phyloP scores from a whole-genome alignment of 176 grass and related monocot genomes.

The Avena insularis region DNA sequence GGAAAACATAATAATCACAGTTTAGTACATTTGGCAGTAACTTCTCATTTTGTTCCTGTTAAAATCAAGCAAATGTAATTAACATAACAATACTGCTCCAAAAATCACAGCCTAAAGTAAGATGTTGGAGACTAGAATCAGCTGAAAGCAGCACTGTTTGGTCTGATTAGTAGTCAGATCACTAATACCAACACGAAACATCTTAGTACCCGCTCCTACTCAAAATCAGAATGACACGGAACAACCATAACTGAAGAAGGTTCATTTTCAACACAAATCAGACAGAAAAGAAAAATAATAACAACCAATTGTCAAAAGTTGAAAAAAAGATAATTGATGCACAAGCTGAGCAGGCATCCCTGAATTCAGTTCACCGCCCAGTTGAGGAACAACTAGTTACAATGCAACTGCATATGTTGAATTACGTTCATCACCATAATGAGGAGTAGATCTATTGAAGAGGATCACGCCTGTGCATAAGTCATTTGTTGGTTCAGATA shows the following conservation, averaged over 20 bases:
- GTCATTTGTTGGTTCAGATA: neutral
- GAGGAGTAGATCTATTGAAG: neutral
- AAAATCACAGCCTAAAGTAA: neutral
- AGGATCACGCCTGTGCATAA: neutral
- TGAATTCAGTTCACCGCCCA: neutral
- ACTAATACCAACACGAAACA: neutral
- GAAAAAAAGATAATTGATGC: neutral
- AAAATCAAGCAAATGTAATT: neutral
- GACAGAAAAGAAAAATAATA: neutral
- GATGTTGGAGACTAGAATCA: neutral
- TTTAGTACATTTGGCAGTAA: neutral
- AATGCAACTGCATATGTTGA: neutral
- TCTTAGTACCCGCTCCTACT: neutral
- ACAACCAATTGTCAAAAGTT: neutral
- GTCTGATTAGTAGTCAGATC: neutral
- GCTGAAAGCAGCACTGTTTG: neutral
- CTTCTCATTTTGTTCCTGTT: neutral
- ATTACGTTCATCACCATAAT: neutral
- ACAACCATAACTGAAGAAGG: neutral
- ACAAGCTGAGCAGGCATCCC: neutral
- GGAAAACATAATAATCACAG: neutral
- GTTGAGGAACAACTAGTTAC: neutral
- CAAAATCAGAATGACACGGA: neutral
- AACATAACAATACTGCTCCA: neutral
- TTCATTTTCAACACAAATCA: neutral